Evolutionary conservation across 2,329 filamentous ascomycete genomes (phyloP).

Genomic region (Colletotrichum spinosum): DNA sequence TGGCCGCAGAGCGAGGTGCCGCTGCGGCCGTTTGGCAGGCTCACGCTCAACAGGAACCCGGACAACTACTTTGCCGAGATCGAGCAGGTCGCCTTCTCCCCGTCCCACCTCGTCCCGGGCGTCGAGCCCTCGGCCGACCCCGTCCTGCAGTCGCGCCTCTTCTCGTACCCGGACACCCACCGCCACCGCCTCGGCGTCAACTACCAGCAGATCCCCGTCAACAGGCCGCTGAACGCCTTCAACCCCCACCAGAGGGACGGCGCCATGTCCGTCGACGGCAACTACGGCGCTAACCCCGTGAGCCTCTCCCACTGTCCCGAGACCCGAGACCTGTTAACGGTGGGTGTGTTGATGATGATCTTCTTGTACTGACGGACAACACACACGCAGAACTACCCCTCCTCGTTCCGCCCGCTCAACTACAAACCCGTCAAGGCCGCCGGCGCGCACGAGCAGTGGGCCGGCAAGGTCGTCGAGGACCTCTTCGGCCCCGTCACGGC

Average conservation of each 20-base stretch:
- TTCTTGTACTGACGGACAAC: no score
- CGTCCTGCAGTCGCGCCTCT: conserved; percentile 70
- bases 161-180: conserved; percentile 72
- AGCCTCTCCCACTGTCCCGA: not conserved
- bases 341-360: no score
- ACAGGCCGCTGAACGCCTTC: conserved; percentile 66
- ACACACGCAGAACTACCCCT: conserved; percentile 59
- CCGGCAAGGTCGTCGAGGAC: conserved; percentile 55
- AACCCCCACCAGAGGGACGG: conserved; percentile 82
- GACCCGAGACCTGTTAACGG: no score
- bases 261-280: conserved; percentile 74
- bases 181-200: conserved; percentile 73
- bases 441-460: conserved; percentile 60
- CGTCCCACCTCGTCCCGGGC: conserved; percentile 73
- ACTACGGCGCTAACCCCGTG: conserved; percentile 68
- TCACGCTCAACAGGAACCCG: conserved; percentile 74
- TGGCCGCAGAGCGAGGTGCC: conserved; percentile 75
- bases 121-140: conserved; percentile 72
- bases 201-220: conserved; percentile 74
- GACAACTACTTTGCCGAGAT: conserved; percentile 78
- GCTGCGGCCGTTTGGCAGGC: conserved; percentile 68
- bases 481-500: conserved; percentile 59
- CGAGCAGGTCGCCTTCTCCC: conserved; percentile 75
- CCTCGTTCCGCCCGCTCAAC: conserved; percentile 55
- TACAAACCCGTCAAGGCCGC: conserved; percentile 56